Evolutionary conservation across 2,329 filamentous ascomycete genomes (phyloP).

Genomic region (Fusarium verrucosum): DNA sequence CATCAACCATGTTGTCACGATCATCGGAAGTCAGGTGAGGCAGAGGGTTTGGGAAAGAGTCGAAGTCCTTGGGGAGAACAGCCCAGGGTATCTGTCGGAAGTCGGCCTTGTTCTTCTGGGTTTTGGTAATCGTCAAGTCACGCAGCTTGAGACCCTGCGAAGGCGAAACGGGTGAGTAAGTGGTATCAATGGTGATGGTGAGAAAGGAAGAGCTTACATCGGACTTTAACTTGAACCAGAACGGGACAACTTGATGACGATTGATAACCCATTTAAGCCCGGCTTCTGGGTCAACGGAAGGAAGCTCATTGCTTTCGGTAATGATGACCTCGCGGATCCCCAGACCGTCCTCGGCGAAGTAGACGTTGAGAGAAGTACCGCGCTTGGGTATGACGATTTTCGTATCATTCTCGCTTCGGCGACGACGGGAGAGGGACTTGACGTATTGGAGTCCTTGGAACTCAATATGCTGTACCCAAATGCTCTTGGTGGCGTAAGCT

Average conservation of each 20-base stretch:
- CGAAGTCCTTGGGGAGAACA: too few species aligned
- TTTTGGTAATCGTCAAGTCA: not conserved
- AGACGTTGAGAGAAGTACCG: not conserved
- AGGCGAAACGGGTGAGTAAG: not conserved
- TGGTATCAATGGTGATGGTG: not conserved
- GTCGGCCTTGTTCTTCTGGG: too few species aligned
- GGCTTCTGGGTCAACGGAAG: not conserved
- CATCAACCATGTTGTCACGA: not conserved
- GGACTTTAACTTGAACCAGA: not conserved
- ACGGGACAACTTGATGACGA: not conserved
- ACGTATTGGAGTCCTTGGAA: not conserved
- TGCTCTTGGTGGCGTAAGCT: too few species aligned
- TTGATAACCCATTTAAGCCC: not conserved
- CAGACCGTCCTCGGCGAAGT: not conserved
- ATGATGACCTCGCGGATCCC: not conserved
- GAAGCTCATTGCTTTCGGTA: not conserved
- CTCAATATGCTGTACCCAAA: not conserved
- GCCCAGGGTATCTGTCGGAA: too few species aligned
- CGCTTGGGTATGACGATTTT: not conserved
- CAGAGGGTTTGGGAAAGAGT: fast-evolving
- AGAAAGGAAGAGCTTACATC: not conserved
- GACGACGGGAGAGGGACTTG: not conserved
- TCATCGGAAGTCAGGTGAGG: fast-evolving
- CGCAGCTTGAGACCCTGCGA: not conserved
- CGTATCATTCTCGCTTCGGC: not conserved